Evolutionary conservation across 345 rosid species (phyloP), one percentile per base, ranked within the genome.

Genomic region (Syzygium oleosum): DNA sequence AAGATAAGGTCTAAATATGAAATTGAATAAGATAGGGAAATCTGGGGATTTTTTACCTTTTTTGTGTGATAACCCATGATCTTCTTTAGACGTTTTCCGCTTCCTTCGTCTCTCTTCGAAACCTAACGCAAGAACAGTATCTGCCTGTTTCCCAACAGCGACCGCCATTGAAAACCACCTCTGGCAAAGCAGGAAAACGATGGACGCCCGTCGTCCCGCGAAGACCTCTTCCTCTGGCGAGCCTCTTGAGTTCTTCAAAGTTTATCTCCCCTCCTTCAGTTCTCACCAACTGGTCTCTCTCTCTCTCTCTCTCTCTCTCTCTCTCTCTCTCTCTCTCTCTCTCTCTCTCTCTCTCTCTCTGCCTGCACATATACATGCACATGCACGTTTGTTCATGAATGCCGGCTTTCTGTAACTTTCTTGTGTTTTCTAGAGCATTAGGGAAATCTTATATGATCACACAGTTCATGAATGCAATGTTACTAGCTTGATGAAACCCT

Each of bases 241-340:
- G 52, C 77, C 58, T 29, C 84, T 51, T 8, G 87, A 88, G 84
- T 88, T 88, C 84, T 88, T 88, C 84, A 88, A 88, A 85, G 87
- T 88, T 84, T 88, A 29, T 55, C 83, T 88, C 53, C 87, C 89
- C 55, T 68, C 84, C 49, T 88, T 88, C 46, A 55, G 86, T 53
- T 88, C 84, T 38, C 84, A 84, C 80, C 86, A 84, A 31, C 84
- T 88, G 86, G 87, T 88, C 55, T 41, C 27, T 80, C 12, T 27
- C 15, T 49, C 38, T 65, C 12, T 56, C 86, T 68, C 87, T 84
- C 55, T 52, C 52, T 51, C 55, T 25, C 73, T 41, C 78, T 85
- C 21, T 34, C 55, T 8, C 23, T 85, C 14, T 25, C 34, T 21
- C 73, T 3, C 65, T 13, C 56, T 51, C 53, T 56, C 63, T 58